Evolutionary conservation across 2,329 filamentous ascomycete genomes (phyloP).

Genomic region (Raffaelea ambrosiae): DNA sequence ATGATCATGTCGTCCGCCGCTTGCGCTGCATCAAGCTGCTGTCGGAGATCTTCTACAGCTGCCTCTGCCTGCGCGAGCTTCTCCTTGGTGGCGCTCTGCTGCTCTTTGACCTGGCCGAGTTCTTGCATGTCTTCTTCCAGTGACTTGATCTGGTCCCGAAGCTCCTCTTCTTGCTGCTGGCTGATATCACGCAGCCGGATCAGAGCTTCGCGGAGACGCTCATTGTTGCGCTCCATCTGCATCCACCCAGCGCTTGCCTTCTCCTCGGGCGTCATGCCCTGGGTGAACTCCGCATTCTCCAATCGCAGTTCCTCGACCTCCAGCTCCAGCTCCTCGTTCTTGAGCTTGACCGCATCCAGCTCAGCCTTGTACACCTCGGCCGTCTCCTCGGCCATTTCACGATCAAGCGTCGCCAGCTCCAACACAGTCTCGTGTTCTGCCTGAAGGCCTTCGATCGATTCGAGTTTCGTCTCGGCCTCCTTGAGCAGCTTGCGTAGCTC

Average conservation of each 20-base stretch:
- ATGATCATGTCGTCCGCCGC: constrained; percentile 92
- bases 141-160: constrained; percentile 64
- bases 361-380: constrained; percentile 76
- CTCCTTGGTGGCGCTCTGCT: constrained; percentile 62
- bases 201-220: constrained; percentile 77
- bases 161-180: constrained; percentile 73
- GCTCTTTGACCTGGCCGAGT: constrained; percentile 55
- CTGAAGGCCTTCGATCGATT: constrained; percentile 63
- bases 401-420: constrained; percentile 81
- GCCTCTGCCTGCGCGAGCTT: constrained; percentile 65
- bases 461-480: constrained; percentile 61
- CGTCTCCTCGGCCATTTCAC: constrained; percentile 93
- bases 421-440: constrained; percentile 78
- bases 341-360: constrained; percentile 65
- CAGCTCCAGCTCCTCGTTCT: constrained; percentile 74
- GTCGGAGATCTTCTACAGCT: constrained; percentile 74
- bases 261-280: constrained; percentile 83
- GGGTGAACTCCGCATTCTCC: constrained; percentile 75
- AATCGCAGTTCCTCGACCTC: constrained; percentile 81
- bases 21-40: constrained; percentile 82
- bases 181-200: constrained; percentile 79
- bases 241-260: constrained; percentile 80
- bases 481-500: constrained; percentile 71
- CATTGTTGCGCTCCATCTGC: constrained; percentile 85
- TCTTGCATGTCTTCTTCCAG: constrained; percentile 68